Base-by-base conservation (phyloP, 106 monocot genomes). In the Alisma plantagoaquatica region DNA sequence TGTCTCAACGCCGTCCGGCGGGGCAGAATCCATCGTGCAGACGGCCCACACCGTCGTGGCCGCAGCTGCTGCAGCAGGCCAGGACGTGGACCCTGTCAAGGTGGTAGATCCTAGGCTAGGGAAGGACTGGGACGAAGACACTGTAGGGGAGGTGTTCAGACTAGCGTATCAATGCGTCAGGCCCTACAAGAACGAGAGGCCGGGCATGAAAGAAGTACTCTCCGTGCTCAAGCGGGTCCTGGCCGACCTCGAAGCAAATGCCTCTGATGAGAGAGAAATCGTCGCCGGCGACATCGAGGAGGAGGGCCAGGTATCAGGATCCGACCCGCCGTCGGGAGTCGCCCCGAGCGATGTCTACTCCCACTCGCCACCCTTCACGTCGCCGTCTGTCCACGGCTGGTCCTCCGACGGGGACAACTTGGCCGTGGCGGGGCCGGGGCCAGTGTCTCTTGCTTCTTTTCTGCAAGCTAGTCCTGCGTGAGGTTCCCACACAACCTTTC, bases 1-100 rank as follows among this genome's bases (percentile, higher is more conserved):
- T 27, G 77, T 91, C 26, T 54, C 54, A 14, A 90, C 90, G 31
- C 77, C 80, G 26, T 77, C 90, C n/a, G 90, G 90, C 17, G 90
- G 90, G 16, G 76, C 77, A 15, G 77, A 91, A 60, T 84, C 84
- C 15, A 75, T 91, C 43, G 80, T 84, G 12, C 70, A 90, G 27
- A 49, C 67, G 10, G 73, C 73, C 23, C 68, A 58, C 28, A 60
- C 28, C 1, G 70, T 51, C 25, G 43, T 67, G 45, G 16, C 41
- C 19, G 46, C 9, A 7, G 59, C 38, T 25, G 52, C 15, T 16
- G 46, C 2, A 11, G 59, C 23, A 23, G 50, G 33, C 20, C 60
- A n/a, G 27, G 59, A 22, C 0, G 51, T 24, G 12, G 70, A 33
- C 4, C 49, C 44, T 41, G 57, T 22, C 1, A 15, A 33, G 8